Base-by-base conservation (phyloP, 192 early-diverging fungal genomes). In the Umbelopsis sp. region DNA sequence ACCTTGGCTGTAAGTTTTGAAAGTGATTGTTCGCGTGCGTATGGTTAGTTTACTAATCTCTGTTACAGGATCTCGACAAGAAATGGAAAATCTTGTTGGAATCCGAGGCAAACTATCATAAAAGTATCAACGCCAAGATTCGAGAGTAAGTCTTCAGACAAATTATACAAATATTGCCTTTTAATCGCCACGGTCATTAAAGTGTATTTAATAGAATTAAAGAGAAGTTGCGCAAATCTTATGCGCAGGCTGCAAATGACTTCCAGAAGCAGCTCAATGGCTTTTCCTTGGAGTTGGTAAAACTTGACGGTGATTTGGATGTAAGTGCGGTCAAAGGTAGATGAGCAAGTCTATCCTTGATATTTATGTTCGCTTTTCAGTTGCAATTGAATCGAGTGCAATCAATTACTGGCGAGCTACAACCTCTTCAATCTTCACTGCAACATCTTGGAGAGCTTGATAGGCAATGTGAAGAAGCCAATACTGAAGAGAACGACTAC, bases 401-500 rank as follows among this genome's bases (percentile, higher is more conserved):
- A 44, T 74, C 74, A 16, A 75, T 95, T 48, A 84, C 80, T 5
- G 76, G 73, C 13, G 80, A 82, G 20, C 71, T 89, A 4, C 78
- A 78, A 49, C 85, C 88, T 1, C 74, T 92, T 41, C 79, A 81
- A 13, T 73, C 78, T 2, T 73, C 82, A 0, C 77, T 94, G 23
- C 58, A 81, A 51, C 81, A 81, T 0, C 82, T 95, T 53, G 81
- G 88, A 37, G 74, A 80, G 3, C 71, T 94, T 3, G 87, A 94
- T 76, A 68, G 77, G 58, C 87, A 90, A 27, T 94, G 93, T 70
- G 73, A 73, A 0, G 90, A 93, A 23, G 96, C 96, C 46, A 91
- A 94, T 75, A 94, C 95, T 66, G 95, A 96, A 81, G 92, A 95
- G 77, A 94, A 96, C 74, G 92, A 96, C 77, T 94, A 92, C 71